Base-by-base conservation (phyloP, 768 basidiomycete genomes). In the Suillus paluster region DNA sequence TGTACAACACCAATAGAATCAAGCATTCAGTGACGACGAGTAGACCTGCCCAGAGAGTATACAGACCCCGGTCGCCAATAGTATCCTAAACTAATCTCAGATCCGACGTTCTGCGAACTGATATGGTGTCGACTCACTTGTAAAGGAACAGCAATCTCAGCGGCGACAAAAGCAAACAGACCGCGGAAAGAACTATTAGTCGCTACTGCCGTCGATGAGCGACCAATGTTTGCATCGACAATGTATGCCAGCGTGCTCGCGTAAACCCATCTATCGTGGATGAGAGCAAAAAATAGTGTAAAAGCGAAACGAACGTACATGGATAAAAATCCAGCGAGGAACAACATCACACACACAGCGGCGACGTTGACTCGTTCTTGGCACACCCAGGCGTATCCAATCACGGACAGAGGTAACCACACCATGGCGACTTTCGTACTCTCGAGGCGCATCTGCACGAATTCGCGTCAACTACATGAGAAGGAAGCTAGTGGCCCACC, bases 181-280 rank as follows among this genome's bases (percentile, higher is more conserved):
- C 94, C 92, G 30, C 95, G 84, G 73, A 91, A 89, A 25, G 83
- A 83, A 53, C 88, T 88, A 72, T 96, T 96, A 41, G 83, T 77
- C 0, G 94, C 92, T 9, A 87, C 84, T 0, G 91, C 93, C 2
- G 86, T 86, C 0, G 92, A 89, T 0, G 92, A 92, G 15, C 88
- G 84, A 6, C 95, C 95, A 3, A 81, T 80, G 67, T 96, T 97
- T 10, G 94, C 86, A 70, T 97, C 94, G 3, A 95, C 30, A 30
- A 30, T 30, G 30, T 30, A 30, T 30, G 30, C 30, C 30, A 30
- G 30, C 30, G 30, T 30, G 48, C 85, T 87, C 1, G 88, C 77
- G 71, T 91, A 91, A 54, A 88, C 3, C 95, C 95, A 30, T 30
- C 30, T 30, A 30, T 30, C 30, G 30, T 30, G 30, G 30, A 30